Base-by-base conservation (phyloP, 1,139 yeast genomes). In the Eremothecium gossypii region DNA sequence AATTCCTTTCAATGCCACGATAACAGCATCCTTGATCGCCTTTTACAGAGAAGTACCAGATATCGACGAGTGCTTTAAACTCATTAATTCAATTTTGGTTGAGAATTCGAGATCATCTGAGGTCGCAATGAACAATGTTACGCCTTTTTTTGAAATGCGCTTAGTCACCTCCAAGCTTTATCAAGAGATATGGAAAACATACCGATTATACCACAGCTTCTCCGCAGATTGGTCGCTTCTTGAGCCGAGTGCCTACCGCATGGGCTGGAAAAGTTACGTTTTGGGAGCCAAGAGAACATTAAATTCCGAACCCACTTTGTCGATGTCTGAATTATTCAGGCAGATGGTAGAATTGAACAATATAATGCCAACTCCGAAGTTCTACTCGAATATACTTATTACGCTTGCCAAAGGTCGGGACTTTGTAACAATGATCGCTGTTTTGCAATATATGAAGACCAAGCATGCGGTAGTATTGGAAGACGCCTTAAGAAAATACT, bases 151-250 rank as follows among this genome's bases (percentile, higher is more conserved):
- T 34, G 44, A 45, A 7, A 42, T 52, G 9, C 49, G 55, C 11
- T 43, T 43, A 9, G 42, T 54, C 28, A 30, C 36, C 23, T 33
- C 8, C 23, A 39, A 47, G 2, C 40, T 58, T 10, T 58, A 57
- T 43, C 27, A 38, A 9, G 55, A 53, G 27, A 51, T 60, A n/a
- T 60, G 61, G 60, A 53, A 45, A 31, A 42, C 44, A 1, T 58
- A 55, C 39, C 44, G 45, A 6, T 42, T 44, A n/a, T 57, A 52
- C 37, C 51, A 51, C 35, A 47, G 45, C n/a, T 34, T 43, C 29
- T 38, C 45, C n/a, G 33, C 42, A 13, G 49, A 41, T 17, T 36
- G 47, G 34, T 40, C 44, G 12, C 36, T 44, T 14, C 36, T 44
- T 7, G 44, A 46, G n/a, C 42, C 33, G 31, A 45, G 46, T 12